These are phyloP conservation scores for Dictyostelium purpureum DNA, from an alignment of 78 protist genomes.

Conservation along the genomic window DNA sequence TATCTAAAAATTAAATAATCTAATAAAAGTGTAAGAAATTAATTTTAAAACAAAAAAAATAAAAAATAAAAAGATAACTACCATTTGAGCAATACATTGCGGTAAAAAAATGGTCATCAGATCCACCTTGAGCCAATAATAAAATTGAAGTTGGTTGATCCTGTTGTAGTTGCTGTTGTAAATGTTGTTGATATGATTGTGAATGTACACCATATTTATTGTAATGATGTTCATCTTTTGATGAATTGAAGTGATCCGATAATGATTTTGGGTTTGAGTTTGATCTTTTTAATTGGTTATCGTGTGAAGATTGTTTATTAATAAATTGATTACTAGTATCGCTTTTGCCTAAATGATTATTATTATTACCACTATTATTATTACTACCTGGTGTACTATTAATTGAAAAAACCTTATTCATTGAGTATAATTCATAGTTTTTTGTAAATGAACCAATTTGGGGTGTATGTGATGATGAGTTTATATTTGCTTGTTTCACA, in stretches of 20 bases:
- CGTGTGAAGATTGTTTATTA: no score
- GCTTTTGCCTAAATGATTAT: background rate
- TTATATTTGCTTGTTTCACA: background rate
- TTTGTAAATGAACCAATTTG: conserved; percentile 64
- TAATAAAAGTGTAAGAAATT: background rate
- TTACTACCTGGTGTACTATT: conserved; percentile 19
- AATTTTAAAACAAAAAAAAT: background rate
- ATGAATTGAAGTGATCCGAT: conserved; percentile 8
- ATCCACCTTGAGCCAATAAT: conserved; percentile 39
- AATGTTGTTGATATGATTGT: background rate
- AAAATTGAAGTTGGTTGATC: conserved; percentile 17
- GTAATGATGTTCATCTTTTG: background rate
- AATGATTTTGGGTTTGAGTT: conserved; percentile 9
- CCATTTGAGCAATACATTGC: conserved; percentile 80
- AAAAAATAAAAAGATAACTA: background rate
- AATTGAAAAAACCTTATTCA: conserved; percentile 44
- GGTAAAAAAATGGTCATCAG: conserved; percentile 42
- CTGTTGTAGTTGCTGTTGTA: background rate
- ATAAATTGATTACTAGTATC: background rate
- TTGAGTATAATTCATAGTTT: conserved; percentile 62
- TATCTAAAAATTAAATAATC: conserved; percentile 78
- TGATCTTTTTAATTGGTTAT: background rate
- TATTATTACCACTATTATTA: no score
- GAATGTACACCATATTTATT: background rate
- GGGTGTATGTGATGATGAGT: background rate